Base-by-base conservation (phyloP, 805 yeast species). In the Candida nonsorbophila region DNA sequence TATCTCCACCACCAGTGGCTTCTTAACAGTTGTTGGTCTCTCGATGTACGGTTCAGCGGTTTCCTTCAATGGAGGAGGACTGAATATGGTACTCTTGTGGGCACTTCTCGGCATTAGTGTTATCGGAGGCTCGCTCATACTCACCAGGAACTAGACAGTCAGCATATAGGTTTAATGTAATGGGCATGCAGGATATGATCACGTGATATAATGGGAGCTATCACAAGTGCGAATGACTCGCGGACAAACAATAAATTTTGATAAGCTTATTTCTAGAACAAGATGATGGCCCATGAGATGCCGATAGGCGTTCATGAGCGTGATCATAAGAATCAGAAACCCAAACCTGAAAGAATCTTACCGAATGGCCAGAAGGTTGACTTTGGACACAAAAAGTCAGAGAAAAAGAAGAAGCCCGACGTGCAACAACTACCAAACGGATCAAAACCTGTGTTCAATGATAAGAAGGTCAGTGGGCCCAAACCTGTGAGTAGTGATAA, bases 41-140 rank as follows among this genome's bases (percentile, higher is more conserved):
- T 88, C 87, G 42, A 84, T 88, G 94, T 79, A 84, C 47, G 83
- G 87, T 7, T 75, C 88, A 12, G 84, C 94, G 0, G 72, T 85
- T 17, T 71, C 79, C 1, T 85, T 85, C 51, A 87, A 92, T 19
- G 94, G 88, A 6, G 29, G 41, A 11, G 62, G 73, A 16, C 81
- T 80, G 32, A 69, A 69, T 17, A 58, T 54, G 6, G 84, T 79
- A 2, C 47, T 81, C 32, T 42, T 56, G 4, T 81, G 86, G 80
- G 62, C 74, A 23, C 54, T 80, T 20, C 12, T 67, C 4, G 94
- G 94, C 1, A 68, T 82, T 29, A 47, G 62, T 14, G 44, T 77
- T 13, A 79, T 81, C 27, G 72, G 79, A 12, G 21, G 24, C 18
- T 18, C 32, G 13, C 11, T 20, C 14, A 18, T 24, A 12, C 24